Conservation (phyloP, 768 basidiomycete species). For the Clitopilus passeckerianus region DNA sequence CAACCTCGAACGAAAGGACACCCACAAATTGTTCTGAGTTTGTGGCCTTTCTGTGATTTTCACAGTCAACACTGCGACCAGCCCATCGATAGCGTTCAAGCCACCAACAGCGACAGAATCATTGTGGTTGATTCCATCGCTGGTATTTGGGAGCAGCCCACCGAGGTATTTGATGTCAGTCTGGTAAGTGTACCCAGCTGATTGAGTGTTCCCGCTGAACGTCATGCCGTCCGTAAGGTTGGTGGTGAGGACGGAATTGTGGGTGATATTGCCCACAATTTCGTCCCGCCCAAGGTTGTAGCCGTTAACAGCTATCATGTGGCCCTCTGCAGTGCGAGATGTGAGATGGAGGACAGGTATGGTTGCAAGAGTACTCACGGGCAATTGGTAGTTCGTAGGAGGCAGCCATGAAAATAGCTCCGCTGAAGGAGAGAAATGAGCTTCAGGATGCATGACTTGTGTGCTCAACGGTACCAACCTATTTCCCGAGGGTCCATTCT, state of each 20-base stretch:
- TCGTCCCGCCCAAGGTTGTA: slow-evolving; percentile 83
- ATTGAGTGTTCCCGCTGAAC: slow-evolving; percentile 60
- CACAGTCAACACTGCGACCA: slow-evolving; percentile 76
- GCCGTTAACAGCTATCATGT: slow-evolving; percentile 74
- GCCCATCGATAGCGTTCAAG: slow-evolving; percentile 73
- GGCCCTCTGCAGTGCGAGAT: slow-evolving; percentile 32
- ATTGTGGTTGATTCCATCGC: slow-evolving; percentile 66
- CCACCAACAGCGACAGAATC: slow-evolving; percentile 42
- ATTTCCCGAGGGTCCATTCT: slow-evolving; percentile 59
- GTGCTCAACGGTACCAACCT: slow-evolving; percentile 35
- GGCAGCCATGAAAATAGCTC: slow-evolving; percentile 70
- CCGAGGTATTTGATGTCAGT: slow-evolving; percentile 65
- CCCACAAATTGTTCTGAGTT: slow-evolving; percentile 21
- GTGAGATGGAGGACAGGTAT: slow-evolving; percentile 1
- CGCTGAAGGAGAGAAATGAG: slow-evolving; percentile 26
- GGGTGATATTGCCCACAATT: slow-evolving; percentile 81
- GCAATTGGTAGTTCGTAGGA: slow-evolving; percentile 70
- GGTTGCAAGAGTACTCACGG: slow-evolving; percentile 26
- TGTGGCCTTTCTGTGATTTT: slow-evolving; percentile 43
- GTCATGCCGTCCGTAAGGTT: slow-evolving; percentile 55
- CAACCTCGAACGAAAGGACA: not conserved
- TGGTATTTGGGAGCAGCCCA: slow-evolving; percentile 67
- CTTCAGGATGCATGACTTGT: too few relatives aligned
- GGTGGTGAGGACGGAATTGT: slow-evolving; percentile 37
- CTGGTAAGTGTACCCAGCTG: slow-evolving; percentile 66